phyloP scores from a whole-genome alignment of 371 early-diverging fungal genomes.

The Syncephalis fuscata region DNA sequence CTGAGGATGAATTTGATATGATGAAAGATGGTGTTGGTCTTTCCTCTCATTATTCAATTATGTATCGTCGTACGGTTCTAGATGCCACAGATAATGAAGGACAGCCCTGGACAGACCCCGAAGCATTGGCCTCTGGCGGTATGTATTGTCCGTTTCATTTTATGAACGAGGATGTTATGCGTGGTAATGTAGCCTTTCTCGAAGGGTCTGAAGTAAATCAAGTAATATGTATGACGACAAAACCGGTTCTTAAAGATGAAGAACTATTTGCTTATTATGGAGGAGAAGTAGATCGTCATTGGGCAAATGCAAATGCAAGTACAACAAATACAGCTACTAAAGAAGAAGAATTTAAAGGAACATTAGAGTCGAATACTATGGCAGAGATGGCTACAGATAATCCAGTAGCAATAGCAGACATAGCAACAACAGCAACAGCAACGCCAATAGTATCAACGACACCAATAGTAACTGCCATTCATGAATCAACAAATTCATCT shows the following conservation, averaged over 20 bases:
- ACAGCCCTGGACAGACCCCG: slow-evolving; percentile 39
- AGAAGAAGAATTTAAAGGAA: too few relatives aligned
- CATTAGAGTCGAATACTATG: too few relatives aligned
- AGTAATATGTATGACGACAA: slow-evolving; percentile 50
- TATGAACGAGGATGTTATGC: slow-evolving; percentile 48
- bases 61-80: slow-evolving; percentile 65
- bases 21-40: slow-evolving; percentile 61
- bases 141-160: slow-evolving; percentile 76
- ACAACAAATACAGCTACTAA: too few relatives aligned
- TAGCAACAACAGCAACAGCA: too few relatives aligned
- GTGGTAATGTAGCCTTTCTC: slow-evolving; percentile 47
- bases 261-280: slow-evolving; percentile 75
- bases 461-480: too few relatives aligned
- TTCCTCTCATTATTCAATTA: slow-evolving; percentile 61
- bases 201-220: slow-evolving; percentile 64
- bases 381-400: too few relatives aligned
- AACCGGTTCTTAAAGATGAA: slow-evolving; percentile 47
- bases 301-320: too few relatives aligned
- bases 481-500: too few relatives aligned
- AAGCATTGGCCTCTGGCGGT: slow-evolving; percentile 14
- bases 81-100: slow-evolving; percentile 74
- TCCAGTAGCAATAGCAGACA: too few relatives aligned
- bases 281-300: slow-evolving; percentile 18
- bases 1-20: slow-evolving; percentile 73
- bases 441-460: too few relatives aligned